Base-by-base conservation (phyloP, 345 rosid genomes). In the Eucalyptus cloeziana region DNA sequence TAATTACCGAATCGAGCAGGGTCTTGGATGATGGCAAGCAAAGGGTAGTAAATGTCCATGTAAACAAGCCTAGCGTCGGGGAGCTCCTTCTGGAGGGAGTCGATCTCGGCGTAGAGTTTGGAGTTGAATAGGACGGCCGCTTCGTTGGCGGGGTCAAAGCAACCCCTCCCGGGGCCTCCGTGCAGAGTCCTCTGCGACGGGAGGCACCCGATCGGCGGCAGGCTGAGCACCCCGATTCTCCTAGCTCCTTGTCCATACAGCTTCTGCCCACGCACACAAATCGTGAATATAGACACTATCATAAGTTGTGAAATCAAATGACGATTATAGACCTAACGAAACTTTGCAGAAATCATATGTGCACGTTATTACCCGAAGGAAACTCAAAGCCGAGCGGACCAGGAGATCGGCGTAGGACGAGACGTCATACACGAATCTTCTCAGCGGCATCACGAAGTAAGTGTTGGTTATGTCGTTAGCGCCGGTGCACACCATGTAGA, bases 191-290 rank as follows among this genome's bases (percentile, higher is more conserved):
- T 94, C 43, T 96, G 98, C 13, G 97, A 91, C 49, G 99, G 97
- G 58, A 95, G 85, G 81, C 99, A 96, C 50, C 99, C 99, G 17
- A 96, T 86, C 52, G 96, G 95, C 13, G 97, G 96, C 90, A 92
- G 60, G 87, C 96, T 80, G 14, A 95, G 13, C 3, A 95, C 91
- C 71, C 90, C 95, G 31, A 96, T 49, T 85, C 94, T 94, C 89
- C 96, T 93, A 16, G 95, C 97, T 90, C 99, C 99, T 13, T 92
- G 22, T 81, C 87, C 91, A 80, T 93, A 90, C 4, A 96, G 91
- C 30, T 93, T 95, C 97, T 96, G 92, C 76, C 6, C 37, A 1
- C 2, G 15, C 10, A 5, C 6, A 22, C 2, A 43, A 5, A 1
- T 31, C 19, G 4, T n/a, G 52, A 45, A 22, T 14, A 11, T n/a